A percentile compares a stretch with the other conserved stretches of the same genome.
phyloP scores from a whole-genome alignment of 148 eudicot species.

The Amaranthus cruentus region DNA sequence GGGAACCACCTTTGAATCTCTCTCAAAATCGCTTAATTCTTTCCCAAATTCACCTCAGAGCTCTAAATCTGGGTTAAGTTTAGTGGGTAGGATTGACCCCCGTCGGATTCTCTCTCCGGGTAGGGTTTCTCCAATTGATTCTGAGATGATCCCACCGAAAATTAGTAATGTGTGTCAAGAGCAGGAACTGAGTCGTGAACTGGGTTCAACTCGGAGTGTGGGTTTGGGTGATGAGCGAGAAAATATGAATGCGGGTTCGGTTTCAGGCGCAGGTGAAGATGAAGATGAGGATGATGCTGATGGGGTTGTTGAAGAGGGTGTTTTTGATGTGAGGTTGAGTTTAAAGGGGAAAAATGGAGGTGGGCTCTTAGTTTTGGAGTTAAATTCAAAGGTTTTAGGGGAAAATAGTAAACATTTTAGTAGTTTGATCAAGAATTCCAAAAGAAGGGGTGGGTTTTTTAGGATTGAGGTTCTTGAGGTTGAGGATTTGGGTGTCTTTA shows the following conservation, averaged over 20 bases:
- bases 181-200: slow-evolving; percentile 14
- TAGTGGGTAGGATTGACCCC: slow-evolving; percentile 53
- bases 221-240: slow-evolving; percentile 15
- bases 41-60: slow-evolving; percentile 56
- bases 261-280: slow-evolving; percentile 3
- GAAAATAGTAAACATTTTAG: slow-evolving; percentile 54
- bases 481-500: slow-evolving; percentile 67
- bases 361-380: slow-evolving; percentile 61
- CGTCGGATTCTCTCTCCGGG: slow-evolving; percentile 91
- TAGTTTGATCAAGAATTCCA: slow-evolving; percentile 43
- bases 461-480: slow-evolving; percentile 92
- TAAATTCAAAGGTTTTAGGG: slow-evolving; percentile 61
- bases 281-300: not conserved
- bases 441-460: slow-evolving; percentile 36
- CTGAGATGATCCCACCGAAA: slow-evolving; percentile 30
- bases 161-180: slow-evolving; percentile 19
- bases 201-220: slow-evolving; percentile 9
- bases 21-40: slow-evolving; percentile 32
- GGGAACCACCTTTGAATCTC: slow-evolving; percentile 28
- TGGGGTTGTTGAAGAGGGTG: slow-evolving; percentile 14
- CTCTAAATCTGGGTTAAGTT: slow-evolving; percentile 34
- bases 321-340: slow-evolving; percentile 76
- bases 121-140: slow-evolving; percentile 77
- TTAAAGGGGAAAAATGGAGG: slow-evolving; percentile 70
- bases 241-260: not conserved